Evolutionary conservation across 2,329 filamentous ascomycete genomes (phyloP).

Genomic region (Exophiala calicioides): DNA sequence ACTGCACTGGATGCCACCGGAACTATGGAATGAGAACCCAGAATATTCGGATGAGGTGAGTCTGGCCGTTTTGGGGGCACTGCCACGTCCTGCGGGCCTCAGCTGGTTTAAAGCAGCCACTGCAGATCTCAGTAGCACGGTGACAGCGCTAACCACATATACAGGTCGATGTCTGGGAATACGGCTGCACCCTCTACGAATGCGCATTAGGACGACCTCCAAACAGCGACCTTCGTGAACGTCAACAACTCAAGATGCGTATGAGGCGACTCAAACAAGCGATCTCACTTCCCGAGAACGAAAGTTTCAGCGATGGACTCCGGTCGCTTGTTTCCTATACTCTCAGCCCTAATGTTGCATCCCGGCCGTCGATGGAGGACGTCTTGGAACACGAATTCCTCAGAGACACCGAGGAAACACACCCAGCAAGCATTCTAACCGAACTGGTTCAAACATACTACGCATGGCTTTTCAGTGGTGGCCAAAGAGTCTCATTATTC

Average conservation of each 20-base stretch:
- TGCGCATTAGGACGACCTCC: conserved; percentile 52
- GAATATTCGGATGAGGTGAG: conserved; percentile 51
- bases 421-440: conserved; percentile 47
- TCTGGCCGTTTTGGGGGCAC: neutral
- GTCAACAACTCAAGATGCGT: conserved; percentile 35
- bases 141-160: conserved; percentile 4
- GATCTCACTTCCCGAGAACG: conserved; percentile 45
- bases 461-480: conserved; percentile 51
- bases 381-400: conserved; percentile 51
- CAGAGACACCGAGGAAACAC: conserved; percentile 42
- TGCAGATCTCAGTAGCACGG: neutral
- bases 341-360: conserved; percentile 45
- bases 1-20: conserved; percentile 67
- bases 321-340: conserved; percentile 48
- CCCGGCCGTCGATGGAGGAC: conserved; percentile 49
- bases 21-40: conserved; percentile 52
- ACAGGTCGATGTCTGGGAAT: conserved; percentile 54
- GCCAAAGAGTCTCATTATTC: conserved; percentile 58
- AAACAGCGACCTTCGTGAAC: conserved; percentile 48
- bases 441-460: conserved; percentile 52
- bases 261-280: conserved; percentile 49
- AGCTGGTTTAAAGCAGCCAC: no score
- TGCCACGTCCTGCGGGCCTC: no score
- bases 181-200: conserved; percentile 52
- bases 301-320: conserved; percentile 46